These are phyloP conservation scores for Holtermannia corniformis DNA, from an alignment of 768 basidiomycete genomes.

Conservation along the genomic window DNA sequence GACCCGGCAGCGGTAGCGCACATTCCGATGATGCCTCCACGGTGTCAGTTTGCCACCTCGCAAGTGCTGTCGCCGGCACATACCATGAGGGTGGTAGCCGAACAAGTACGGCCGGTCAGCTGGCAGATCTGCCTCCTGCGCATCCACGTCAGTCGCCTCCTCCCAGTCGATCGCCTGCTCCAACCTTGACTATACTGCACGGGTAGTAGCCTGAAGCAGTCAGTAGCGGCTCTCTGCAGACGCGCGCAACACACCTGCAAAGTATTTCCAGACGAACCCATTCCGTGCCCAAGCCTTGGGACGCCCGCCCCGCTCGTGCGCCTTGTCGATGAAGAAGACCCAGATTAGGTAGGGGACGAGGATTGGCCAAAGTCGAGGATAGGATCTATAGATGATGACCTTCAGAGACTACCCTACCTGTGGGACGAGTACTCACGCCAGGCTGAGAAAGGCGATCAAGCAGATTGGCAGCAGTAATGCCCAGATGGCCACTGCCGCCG, in stretches of 20 bases:
- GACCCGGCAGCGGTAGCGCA: constrained; percentile 44
- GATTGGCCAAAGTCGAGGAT: constrained; percentile 80
- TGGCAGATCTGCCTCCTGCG: constrained; percentile 78
- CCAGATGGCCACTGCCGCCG: constrained; percentile 78
- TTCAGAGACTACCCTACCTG: no score
- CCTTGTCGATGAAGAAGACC: constrained; percentile 63
- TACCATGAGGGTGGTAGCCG: constrained; percentile 96
- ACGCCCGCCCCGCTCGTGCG: constrained; percentile 63
- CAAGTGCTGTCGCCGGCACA: constrained; percentile 19
- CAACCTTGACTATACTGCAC: constrained; percentile 46
- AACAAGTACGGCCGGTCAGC: constrained; percentile 90
- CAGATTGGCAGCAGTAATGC: constrained; percentile 67
- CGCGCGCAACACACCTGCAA: constrained; percentile 58
- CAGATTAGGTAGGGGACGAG: constrained; percentile 68
- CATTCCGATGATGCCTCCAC: constrained; percentile 96
- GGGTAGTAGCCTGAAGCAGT: constrained; percentile 35
- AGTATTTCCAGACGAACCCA: constrained; percentile 69
- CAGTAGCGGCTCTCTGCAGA: background rate
- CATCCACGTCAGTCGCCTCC: background rate
- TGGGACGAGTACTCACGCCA: no score
- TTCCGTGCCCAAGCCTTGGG: constrained; percentile 66
- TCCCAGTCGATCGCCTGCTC: background rate
- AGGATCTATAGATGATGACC: constrained; percentile 52
- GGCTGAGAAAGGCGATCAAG: constrained; percentile 59
- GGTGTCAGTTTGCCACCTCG: background rate